Evolutionary conservation across 2,329 filamentous ascomycete genomes (phyloP), one percentile per base, ranked within the genome.

Genomic region (Ophiocordyceps camponoti-rufipedis): DNA sequence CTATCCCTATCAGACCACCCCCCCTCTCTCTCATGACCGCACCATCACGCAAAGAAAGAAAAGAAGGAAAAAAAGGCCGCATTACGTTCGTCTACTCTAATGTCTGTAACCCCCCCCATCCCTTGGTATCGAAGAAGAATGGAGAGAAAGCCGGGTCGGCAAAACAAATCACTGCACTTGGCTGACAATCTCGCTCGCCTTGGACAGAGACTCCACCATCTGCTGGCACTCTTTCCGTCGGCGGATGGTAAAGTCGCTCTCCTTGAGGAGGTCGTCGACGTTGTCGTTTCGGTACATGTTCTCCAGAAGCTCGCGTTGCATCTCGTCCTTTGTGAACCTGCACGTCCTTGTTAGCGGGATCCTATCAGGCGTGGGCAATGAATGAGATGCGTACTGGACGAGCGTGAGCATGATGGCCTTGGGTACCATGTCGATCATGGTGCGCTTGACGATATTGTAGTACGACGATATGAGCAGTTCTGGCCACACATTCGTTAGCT

Each of bases 371-470:
- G 28, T 12, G 10, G 9, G 18, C 28, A 9, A n/a, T n/a, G n/a
- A 2, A 46, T 16, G 16, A 31, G 2, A 23, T 23, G 23, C 86
- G 62, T 78, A 94, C 83, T 89, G 81, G 44, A 98, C 91, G 42
- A 98, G 82, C 55, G 76, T 95, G 53, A 96, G 75, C 91, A 98
- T 98, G 60, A 98, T 93, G 39, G 91, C 91, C 69, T 98, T 98
- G 54, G 91, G 91, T 6, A 98, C 91, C 91, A 98, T 98, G 59
- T 98, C 91, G 53, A 96, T 95, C 87, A 98, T 93, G 49, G 93
- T 98, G 54, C 91, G 76, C 70, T 87, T 86, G 53, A 95, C 88
- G 60, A 98, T 98, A 67, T 94, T 95, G 68, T 85, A 98, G 71
- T 98, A 98, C 0, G 87, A 95, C 47, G 80, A 83, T 59, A 98